These are phyloP conservation scores for Boletus pseudopeckii DNA, from an alignment of 768 basidiomycete species.

Conservation along the genomic window DNA sequence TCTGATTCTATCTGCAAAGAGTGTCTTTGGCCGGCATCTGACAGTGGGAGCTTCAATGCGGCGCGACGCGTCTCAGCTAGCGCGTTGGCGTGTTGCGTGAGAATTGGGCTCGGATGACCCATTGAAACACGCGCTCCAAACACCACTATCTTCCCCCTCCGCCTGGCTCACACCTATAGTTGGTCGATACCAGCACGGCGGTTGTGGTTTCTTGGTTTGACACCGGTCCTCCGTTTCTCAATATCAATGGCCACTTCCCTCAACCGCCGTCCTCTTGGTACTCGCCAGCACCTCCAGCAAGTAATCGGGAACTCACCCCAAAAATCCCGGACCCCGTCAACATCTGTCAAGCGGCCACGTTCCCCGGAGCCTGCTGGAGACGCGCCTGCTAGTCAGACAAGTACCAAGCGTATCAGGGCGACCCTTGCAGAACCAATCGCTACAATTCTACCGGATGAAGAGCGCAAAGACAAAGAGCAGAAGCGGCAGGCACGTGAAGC, in stretches of 20 bases:
- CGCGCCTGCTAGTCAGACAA: constrained; percentile 14
- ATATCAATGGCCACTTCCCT: constrained; percentile 40
- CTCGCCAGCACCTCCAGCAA: constrained; percentile 39
- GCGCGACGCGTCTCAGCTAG: constrained; percentile 18
- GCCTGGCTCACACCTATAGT: background rate
- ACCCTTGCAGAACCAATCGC: constrained; percentile 20
- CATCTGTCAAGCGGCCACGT: constrained; percentile 44
- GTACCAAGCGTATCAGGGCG: constrained; percentile 46
- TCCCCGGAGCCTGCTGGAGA: constrained; percentile 49
- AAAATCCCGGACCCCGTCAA: constrained; percentile 32
- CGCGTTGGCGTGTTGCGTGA: constrained; percentile 27
- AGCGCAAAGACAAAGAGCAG: constrained; percentile 45
- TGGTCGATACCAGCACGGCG: background rate
- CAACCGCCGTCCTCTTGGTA: constrained; percentile 47
- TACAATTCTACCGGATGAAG: constrained; percentile 31
- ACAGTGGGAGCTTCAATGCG: background rate
- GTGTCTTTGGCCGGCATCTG: background rate
- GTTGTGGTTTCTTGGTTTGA: constrained; percentile 5
- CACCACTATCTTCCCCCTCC: constrained; percentile 5
- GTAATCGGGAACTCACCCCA: constrained; percentile 34
- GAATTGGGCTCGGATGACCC: constrained; percentile 8
- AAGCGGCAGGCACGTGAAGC: constrained; percentile 50
- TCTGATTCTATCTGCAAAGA: background rate
- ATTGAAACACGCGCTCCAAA: constrained; percentile 1
- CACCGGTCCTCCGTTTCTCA: background rate